Evolutionary conservation across 495 filamentous ascomycete species (phyloP), one percentile per base, ranked within the genome.

Genomic region (Baudoinia panamericana): DNA sequence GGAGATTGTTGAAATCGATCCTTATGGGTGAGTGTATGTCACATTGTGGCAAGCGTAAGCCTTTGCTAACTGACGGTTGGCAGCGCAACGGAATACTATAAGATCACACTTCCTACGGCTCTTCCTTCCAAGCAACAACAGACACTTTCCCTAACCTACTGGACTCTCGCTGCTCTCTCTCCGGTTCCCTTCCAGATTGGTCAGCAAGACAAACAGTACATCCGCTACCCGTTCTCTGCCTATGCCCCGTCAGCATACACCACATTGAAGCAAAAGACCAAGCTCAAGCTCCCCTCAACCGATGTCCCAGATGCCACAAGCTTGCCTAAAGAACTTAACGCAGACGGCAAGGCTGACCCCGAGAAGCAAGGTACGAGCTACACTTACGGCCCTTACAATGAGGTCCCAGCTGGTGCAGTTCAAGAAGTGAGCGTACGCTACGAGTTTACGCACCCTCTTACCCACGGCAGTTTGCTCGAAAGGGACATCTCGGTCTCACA

Each of bases 401-500:
- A 82, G 39, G 62, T 80, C 17, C 73, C 80, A 13, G 82, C 83
- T 20, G 82, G 82, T 41, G 79, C 78, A 4, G 54, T 68, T 15
- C 70, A 86, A 53, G 75, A 77, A 8, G 68, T 85, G 41, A 72
- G 65, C 43, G 77, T 94, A 17, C 84, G 92, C 28, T 96, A 92
- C 63, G 86, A 96, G 54, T 94, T 93, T 69, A 97, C 85, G 30
- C 84, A 82, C 59, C 92, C 90, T 5, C 64, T 97, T 28, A 78
- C 76, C 39, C 82, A 84, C 51, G 71, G 80, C 26, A 73, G 71
- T 13, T 59, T 72, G 5, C 65, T 95, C 30, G 82, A 95, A 66
- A 77, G 90, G 18, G 86, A 94, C 52, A 63, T 97, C 41, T 88
- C 96, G 60, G 80, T 96, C 46, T 90, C 82, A 51, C 92, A 96